Base-by-base conservation (phyloP, 805 yeast genomes). In the Citeromyces nyonsensis region DNA sequence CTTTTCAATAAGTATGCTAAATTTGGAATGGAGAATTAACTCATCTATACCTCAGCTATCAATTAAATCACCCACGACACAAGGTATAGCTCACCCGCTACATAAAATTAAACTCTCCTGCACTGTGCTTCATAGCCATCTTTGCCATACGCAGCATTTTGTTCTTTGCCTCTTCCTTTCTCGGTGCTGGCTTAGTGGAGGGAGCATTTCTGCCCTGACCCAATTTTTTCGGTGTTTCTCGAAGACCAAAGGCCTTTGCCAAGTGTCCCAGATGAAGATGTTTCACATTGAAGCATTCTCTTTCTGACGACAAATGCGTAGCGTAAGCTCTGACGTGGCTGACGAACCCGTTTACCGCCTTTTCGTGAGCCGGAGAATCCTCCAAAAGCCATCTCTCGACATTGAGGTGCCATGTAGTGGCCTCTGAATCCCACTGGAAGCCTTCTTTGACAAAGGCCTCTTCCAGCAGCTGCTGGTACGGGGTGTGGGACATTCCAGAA, bases 311-410 rank as follows among this genome's bases (percentile, higher is more conserved):
- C 36, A 85, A 67, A 59, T 91, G 99, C 0, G 99, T 91, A 5
- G 99, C 83, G 49, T 91, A 91, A 0, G 98, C 98, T 46, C 97
- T 69, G 28, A 91, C 63, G 49, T 88, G 97, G 38, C 94, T 77
- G 10, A 79, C 71, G 48, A 82, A 91, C 3, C 83, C 97, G 45
- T 75, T 70, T 4, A 71, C 68, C 1, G 98, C 96, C 26, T 65
- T 48, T 10, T 68, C 73, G 32, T 73, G 74, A 5, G 72, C 69
- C 1, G 54, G 47, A 1, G 64, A 51, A 44, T 81, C 82, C 40
- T 72, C 91, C 31, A 91, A 55, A 11, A 88, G 60, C 79, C 94
- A 78, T 49, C 96, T 63, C 58, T 91, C 99, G 9, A 85, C 69
- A 35, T 79, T 73, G 42, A 91, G 61, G 49, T 91, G 99, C 88